Percentiles rank a stretch among this genome's conserved stretches.
Conservation (phyloP, 768 basidiomycete species). For the Hysterangium stoloniferum region DNA sequence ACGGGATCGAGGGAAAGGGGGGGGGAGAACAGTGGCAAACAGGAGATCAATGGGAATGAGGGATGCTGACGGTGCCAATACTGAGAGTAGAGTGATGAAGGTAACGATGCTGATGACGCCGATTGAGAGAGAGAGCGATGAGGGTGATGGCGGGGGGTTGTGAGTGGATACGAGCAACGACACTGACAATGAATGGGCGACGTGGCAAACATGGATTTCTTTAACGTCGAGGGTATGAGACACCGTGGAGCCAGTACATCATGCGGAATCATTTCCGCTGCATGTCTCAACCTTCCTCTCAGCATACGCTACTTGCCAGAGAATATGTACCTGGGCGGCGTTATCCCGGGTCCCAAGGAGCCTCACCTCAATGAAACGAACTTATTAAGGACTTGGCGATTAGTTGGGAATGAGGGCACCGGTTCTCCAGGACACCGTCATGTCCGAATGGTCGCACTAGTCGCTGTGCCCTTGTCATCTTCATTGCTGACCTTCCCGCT, state of each 20-base stretch:
- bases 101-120: too few species aligned
- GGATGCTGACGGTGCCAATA: too few species aligned
- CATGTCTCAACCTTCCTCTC: slow-evolving; percentile 31
- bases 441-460: slow-evolving; percentile 11
- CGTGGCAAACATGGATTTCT: too few species aligned
- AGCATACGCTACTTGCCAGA: slow-evolving; percentile 27
- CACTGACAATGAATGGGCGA: too few species aligned
- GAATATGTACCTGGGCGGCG: slow-evolving; percentile 35
- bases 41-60: too few species aligned
- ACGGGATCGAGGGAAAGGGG: too few species aligned
- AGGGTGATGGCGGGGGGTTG: too few species aligned
- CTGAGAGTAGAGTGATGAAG: too few species aligned
- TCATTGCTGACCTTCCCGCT: slow-evolving; percentile 24
- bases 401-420: slow-evolving; percentile 27
- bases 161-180: too few species aligned
- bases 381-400: slow-evolving; percentile 30
- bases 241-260: slow-evolving; percentile 21
- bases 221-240: too few species aligned
- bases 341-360: slow-evolving; percentile 35
- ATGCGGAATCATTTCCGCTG: slow-evolving; percentile 23
- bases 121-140: too few species aligned
- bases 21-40: too few species aligned
- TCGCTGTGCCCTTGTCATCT: slow-evolving; percentile 12
- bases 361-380: slow-evolving; percentile 31
- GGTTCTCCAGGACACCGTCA: slow-evolving; percentile 14